Conservation (phyloP, 352 stramenopile species). For the Globisporangium solare region DNA sequence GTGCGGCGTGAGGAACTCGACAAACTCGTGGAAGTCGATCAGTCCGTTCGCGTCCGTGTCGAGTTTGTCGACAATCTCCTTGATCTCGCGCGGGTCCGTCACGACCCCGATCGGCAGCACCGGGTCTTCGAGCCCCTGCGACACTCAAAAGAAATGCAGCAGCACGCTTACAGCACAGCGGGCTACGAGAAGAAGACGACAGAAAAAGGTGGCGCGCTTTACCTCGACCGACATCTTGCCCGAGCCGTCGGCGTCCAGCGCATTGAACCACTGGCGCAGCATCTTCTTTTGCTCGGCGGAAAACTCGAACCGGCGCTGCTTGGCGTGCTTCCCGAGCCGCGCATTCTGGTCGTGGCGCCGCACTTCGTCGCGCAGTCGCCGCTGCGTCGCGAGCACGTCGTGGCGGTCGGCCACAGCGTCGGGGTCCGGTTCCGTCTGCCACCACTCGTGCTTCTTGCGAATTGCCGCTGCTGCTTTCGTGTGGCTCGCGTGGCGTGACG, state of each 20-base stretch:
- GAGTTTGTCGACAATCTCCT: slow-evolving; percentile 47
- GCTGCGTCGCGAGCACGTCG: slow-evolving; percentile 23
- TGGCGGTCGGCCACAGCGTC: slow-evolving; percentile 1
- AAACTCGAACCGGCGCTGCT: slow-evolving; percentile 59
- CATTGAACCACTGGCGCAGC: slow-evolving; percentile 74
- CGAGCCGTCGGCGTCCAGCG: slow-evolving; percentile 55
- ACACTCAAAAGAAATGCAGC: neutral
- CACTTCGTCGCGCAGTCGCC: slow-evolving; percentile 41
- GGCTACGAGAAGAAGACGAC: too few species aligned
- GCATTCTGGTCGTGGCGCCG: slow-evolving; percentile 56
- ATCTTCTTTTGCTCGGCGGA: slow-evolving; percentile 68
- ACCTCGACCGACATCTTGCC: slow-evolving; percentile 75
- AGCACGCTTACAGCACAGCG: neutral
- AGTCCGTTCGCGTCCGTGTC: slow-evolving; percentile 69
- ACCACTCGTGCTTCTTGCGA: slow-evolving; percentile 21
- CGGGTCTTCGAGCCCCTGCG: slow-evolving; percentile 60
- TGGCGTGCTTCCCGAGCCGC: slow-evolving; percentile 66
- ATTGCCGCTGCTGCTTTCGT: neutral
- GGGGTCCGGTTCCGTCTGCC: slow-evolving; percentile 26
- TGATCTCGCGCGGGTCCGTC: slow-evolving; percentile 57
- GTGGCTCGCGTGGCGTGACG: neutral
- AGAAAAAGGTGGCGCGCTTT: too few species aligned
- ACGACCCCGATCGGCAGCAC: slow-evolving; percentile 80
- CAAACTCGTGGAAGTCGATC: slow-evolving; percentile 81
- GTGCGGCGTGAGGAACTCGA: slow-evolving; percentile 68